These are phyloP conservation scores for Cylindrotheca fusiformis DNA, from an alignment of 108 stramenopile genomes.

Conservation along the genomic window DNA sequence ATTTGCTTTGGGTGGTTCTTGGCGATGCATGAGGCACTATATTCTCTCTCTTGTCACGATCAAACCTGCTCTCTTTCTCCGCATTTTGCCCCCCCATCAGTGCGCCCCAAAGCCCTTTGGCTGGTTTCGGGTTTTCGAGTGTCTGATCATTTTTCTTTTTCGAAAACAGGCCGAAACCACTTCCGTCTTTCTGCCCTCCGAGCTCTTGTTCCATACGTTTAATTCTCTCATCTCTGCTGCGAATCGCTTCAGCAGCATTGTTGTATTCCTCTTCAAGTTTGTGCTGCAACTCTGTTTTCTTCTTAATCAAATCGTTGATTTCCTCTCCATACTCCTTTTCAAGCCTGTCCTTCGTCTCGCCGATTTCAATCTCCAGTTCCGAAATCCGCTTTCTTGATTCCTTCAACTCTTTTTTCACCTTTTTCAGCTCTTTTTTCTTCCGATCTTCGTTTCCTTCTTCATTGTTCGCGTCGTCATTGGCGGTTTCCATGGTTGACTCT, in stretches of 20 bases:
- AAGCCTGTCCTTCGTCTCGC: no score
- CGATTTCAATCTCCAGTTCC: conserved; percentile 27
- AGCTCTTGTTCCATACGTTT: conserved; percentile 10
- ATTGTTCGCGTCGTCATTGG: conserved; percentile 21
- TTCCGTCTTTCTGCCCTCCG: conserved; percentile 1
- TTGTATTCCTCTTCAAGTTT: conserved; percentile 11
- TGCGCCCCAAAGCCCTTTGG: neutral
- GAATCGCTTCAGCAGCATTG: conserved; percentile 5
- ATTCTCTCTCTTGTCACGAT: neutral
- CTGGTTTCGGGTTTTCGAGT: neutral
- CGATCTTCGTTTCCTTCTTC: conserved; percentile 26
- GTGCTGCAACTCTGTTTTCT: neutral
- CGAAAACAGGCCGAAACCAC: neutral
- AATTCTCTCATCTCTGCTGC: conserved; percentile 7
- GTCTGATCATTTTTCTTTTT: neutral
- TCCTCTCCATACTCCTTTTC: no score
- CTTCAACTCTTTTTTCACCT: conserved; percentile 23
- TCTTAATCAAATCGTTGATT: neutral
- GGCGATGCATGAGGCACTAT: neutral
- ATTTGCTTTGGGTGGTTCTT: neutral
- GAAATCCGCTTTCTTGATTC: conserved; percentile 3
- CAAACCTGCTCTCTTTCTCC: neutral
- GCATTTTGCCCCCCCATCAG: neutral
- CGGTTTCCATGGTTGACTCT: conserved; percentile 24
- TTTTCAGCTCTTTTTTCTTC: conserved; percentile 20